Conservation (phyloP, 2,329 filamentous ascomycete genomes). For the Alternaria sp. region DNA sequence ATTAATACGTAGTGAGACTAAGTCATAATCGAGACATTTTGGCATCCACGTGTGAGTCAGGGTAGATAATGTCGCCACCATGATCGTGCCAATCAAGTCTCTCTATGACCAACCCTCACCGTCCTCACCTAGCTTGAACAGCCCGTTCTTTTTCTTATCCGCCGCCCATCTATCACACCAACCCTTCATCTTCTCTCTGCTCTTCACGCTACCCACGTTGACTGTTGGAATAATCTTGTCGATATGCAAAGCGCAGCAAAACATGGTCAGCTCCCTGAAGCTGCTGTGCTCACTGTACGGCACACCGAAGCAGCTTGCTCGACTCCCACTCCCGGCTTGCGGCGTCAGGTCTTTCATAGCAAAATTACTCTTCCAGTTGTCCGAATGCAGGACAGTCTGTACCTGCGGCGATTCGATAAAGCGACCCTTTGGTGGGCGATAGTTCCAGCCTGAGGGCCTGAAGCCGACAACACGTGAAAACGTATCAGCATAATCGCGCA, state of each 20-base stretch:
- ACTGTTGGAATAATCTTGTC: constrained; percentile 93
- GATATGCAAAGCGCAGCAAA: constrained; percentile 85
- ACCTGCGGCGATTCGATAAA: constrained; percentile 70
- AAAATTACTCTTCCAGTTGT: constrained; percentile 80
- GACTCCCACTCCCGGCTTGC: constrained; percentile 81
- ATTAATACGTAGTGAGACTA: background rate
- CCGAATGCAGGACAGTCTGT: constrained; percentile 69
- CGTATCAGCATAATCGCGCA: constrained; percentile 78
- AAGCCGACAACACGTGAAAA: constrained; percentile 91
- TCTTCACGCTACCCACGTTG: constrained; percentile 74
- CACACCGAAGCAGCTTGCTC: constrained; percentile 89
- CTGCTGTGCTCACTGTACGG: constrained; percentile 96
- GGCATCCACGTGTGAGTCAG: background rate
- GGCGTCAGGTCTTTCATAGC: constrained; percentile 75
- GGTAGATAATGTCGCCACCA: background rate
- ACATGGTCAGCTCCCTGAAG: constrained; percentile 93
- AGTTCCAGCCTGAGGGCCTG: constrained; percentile 93
- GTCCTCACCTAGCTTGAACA: constrained; percentile 55
- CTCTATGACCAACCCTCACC: constrained; percentile 22
- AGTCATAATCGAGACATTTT: background rate
- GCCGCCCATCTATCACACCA: constrained; percentile 71
- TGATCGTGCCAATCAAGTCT: background rate
- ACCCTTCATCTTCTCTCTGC: constrained; percentile 70
- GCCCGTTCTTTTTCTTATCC: constrained; percentile 69
- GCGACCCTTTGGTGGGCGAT: constrained; percentile 73